Base-by-base conservation (phyloP, 805 yeast genomes). In the Metschnikowia lochheadii region DNA sequence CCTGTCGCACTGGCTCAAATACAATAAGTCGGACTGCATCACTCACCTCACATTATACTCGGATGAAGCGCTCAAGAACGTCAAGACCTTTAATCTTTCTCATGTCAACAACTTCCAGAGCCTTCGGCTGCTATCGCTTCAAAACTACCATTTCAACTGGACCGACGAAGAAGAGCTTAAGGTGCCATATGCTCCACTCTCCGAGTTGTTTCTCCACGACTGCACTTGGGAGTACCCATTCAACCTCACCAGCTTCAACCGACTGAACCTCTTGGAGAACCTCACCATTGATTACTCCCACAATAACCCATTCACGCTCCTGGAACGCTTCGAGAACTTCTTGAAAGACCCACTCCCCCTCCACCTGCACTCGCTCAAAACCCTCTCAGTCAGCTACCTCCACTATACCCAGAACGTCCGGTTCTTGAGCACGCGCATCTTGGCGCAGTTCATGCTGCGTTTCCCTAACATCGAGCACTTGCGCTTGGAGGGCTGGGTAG, bases 161-260 rank as follows among this genome's bases (percentile, higher is more conserved):
- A 61, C 61, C 2, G 66, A 66, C 23, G 58, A 56, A 6, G 54
- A 51, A 5, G 48, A 41, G 10, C 58, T 53, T 1, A 46, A 57
- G 10, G 53, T 60, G 1, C 46, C 53, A 1, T 40, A 42, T 2
- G 57, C 61, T 5, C 36, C 54, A 1, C 57, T 74, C 29, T 55
- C 56, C 5, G 56, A 54, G 2, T 55, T 79, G 23, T 54, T 59
- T 3, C 55, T 81, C 4, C 54, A 60, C 13, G 69, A 80, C 53
- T 81, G 85, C 61, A 72, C 76, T 1, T 81, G 85, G 84, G 78
- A 77, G 51, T 81, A 78, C 53, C 85, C 85, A 0, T 80, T 80
- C 56, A 67, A 72, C 17, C 59, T 79, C 11, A 55, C 63, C 3
- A 66, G 64, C 44, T 73, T 74, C 58, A 70, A 72, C 48, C 48